Evolutionary conservation across 768 basidiomycete genomes (phyloP).

Genomic region (Leccinum longicurvipes): DNA sequence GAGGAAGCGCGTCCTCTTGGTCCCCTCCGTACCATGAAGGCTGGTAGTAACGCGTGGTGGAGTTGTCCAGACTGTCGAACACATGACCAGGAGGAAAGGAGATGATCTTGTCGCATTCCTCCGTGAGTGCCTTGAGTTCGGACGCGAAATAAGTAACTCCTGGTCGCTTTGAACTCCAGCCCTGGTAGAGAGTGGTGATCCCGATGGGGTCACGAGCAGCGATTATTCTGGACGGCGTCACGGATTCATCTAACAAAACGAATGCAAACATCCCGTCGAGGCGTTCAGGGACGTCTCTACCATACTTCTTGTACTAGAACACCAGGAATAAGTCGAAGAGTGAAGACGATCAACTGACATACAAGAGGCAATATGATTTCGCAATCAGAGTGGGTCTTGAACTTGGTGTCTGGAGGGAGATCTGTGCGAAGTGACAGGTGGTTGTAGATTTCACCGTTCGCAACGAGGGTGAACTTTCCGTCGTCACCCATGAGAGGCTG

Average conservation of each 20-base stretch:
- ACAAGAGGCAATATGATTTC: constrained; percentile 95
- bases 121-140: constrained; percentile 86
- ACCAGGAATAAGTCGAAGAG: neutral
- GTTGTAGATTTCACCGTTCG: constrained; percentile 99
- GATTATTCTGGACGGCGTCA: constrained; percentile 84
- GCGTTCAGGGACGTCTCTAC: constrained; percentile 65
- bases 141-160: constrained; percentile 90
- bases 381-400: constrained; percentile 98
- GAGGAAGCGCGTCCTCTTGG: no score
- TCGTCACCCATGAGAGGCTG: constrained; percentile 91
- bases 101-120: constrained; percentile 92
- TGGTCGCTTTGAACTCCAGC: constrained; percentile 81
- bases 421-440: constrained; percentile 74
- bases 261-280: constrained; percentile 99
- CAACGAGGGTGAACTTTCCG: constrained; percentile 77
- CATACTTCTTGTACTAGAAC: constrained; percentile 78
- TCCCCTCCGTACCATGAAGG: constrained; percentile 91
- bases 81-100: constrained; percentile 97
- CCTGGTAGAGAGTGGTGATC: constrained; percentile 96
- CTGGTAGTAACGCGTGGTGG: constrained; percentile 79
- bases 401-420: constrained; percentile 63
- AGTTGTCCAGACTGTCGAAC: constrained; percentile 80
- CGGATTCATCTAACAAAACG: constrained; percentile 90
- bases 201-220: constrained; percentile 97
- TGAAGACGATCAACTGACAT: constrained; percentile 20